Conservation (phyloP, 164 flowering plant genomes). For the Annona squamosa region DNA sequence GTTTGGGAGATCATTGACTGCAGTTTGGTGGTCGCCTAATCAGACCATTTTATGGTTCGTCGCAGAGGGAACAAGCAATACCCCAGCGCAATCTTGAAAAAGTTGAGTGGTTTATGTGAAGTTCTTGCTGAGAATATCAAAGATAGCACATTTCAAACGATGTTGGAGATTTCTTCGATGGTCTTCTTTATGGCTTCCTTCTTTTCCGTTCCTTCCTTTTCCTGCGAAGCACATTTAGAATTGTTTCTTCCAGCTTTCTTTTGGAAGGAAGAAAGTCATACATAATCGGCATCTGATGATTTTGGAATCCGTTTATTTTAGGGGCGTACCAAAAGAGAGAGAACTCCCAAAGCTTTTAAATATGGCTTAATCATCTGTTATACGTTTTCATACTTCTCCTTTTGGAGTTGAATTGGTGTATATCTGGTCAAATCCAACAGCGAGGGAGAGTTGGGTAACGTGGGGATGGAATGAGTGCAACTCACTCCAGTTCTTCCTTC, state of each 20-base stretch:
- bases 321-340: neutral
- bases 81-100: too few relatives aligned
- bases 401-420: neutral
- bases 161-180: neutral
- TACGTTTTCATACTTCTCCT: neutral
- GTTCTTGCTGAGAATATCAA: too few relatives aligned
- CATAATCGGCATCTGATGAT: neutral
- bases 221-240: neutral
- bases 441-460: neutral
- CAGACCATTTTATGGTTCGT: too few relatives aligned
- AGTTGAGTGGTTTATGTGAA: too few relatives aligned
- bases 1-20: too few relatives aligned
- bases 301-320: neutral
- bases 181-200: neutral
- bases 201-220: neutral
- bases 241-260: conserved; percentile 5
- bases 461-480: conserved; percentile 22
- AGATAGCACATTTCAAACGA: too few relatives aligned
- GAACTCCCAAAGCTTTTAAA: neutral
- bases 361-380: neutral
- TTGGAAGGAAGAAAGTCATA: conserved; percentile 5
- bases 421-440: neutral
- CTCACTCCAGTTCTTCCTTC: conserved; percentile 22
- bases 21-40: too few relatives aligned
- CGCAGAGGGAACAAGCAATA: too few relatives aligned